Evolutionary conservation across 352 stramenopile genomes (phyloP), one percentile per base, ranked within the genome.

Genomic region (Pythium aquatile): DNA sequence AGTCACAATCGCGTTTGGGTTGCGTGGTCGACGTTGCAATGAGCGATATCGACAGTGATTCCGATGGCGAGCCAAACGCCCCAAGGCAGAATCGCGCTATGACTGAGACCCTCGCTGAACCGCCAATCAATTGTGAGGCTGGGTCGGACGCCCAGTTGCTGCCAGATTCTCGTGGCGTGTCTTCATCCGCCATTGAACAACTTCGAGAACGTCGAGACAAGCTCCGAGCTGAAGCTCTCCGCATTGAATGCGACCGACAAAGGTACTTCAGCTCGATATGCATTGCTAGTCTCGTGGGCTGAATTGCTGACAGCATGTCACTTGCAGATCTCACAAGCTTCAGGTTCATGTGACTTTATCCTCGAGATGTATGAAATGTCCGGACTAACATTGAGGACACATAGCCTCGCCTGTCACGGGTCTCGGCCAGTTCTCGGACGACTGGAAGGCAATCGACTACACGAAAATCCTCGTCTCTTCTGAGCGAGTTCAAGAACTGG

Each of bases 401-500:
- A 13, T 26, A 54, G 47, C 20, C 47, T 16, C 47, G 47, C 0
- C 3, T 24, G 47, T 54, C 47, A 5, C 7, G 47, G 24, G 39
- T 8, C 4, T 53, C 20, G 7, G 46, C 32, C 2, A 16, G 8
- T 17, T 33, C 26, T 2, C 24, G 13, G 5, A 9, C 46, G 26
- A 16, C 4, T 26, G n/a, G 20, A 53, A 33, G 8, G 24, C 46
- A 2, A 32, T 24, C 48, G 13, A 5, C 2, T 0, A 42, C 7
- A 32, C 5, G 5, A 1, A 30, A 39, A 20, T 4, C 17, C 0
- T 32, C 46, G 20, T 28, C 47, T 14, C 59, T 65, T 8, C 5
- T 66, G 4, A 37, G 24, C 17, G 20, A 55, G 14, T 16, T 17
- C 16, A 66, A 51, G 42, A 40, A 13, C 13, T 68, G 62, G 62